These are phyloP conservation scores for Pseudogymnoascus sp. DNA, from an alignment of 2,329 filamentous ascomycete species.

Conservation along the genomic window DNA sequence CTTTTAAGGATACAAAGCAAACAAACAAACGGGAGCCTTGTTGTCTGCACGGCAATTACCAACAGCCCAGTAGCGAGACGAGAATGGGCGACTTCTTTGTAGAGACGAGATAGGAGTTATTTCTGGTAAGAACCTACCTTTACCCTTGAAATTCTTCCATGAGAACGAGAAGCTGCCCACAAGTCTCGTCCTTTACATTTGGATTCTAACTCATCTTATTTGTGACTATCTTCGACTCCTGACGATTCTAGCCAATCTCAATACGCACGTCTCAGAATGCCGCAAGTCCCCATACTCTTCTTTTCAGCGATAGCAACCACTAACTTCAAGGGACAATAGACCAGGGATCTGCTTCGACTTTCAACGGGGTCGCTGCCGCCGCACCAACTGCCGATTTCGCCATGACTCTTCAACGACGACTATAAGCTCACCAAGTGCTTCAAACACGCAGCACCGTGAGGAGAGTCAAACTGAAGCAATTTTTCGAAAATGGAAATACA, in stretches of 20 bases:
- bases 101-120: neutral
- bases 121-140: neutral
- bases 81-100: neutral
- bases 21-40: neutral
- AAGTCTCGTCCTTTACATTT: neutral
- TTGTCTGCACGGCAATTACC: neutral
- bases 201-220: neutral
- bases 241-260: neutral
- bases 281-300: slow-evolving; percentile 9
- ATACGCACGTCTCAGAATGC: slow-evolving; percentile 14
- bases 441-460: slow-evolving; percentile 13
- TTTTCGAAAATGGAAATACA: slow-evolving; percentile 20
- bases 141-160: neutral
- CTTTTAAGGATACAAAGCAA: neutral
- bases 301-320: slow-evolving; percentile 11
- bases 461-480: slow-evolving; percentile 17
- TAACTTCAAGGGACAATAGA: slow-evolving; percentile 16
- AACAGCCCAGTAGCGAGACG: neutral
- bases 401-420: slow-evolving; percentile 13
- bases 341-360: slow-evolving; percentile 17
- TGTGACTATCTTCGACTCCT: neutral
- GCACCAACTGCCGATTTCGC: slow-evolving; percentile 16
- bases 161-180: neutral
- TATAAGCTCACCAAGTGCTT: slow-evolving; percentile 12
- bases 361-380: slow-evolving; percentile 16